Percentiles rank a stretch among this genome's conserved stretches.
Evolutionary conservation across 345 rosid species (phyloP).

Genomic region (Reutealis trisperma): DNA sequence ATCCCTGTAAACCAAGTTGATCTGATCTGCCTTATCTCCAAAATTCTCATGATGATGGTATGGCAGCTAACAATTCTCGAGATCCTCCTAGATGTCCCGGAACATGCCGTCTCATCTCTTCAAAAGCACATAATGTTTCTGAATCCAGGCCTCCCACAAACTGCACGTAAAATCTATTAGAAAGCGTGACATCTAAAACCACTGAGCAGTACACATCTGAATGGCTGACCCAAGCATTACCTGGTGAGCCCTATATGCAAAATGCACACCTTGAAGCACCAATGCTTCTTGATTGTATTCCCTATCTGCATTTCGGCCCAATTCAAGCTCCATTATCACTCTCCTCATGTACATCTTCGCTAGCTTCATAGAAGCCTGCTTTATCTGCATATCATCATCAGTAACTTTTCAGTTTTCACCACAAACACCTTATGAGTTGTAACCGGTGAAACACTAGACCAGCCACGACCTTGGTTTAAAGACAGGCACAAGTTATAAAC

Average conservation of each 20-base stretch:
- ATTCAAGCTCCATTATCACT: constrained; percentile 71
- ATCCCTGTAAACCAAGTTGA: neutral
- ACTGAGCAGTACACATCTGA: neutral
- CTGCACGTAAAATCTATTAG: constrained; percentile 32
- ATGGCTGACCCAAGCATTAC: constrained; percentile 32
- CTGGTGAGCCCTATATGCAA: constrained; percentile 82
- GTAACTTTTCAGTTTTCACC: neutral
- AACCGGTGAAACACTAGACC: neutral
- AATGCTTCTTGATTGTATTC: constrained; percentile 72
- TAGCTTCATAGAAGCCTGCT: constrained; percentile 66
- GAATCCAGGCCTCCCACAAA: constrained; percentile 89
- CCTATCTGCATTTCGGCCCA: constrained; percentile 51
- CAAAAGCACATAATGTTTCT: constrained; percentile 76
- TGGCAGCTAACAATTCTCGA: constrained; percentile 50
- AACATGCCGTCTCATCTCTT: constrained; percentile 73
- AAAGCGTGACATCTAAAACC: neutral
- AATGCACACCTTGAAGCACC: constrained; percentile 78
- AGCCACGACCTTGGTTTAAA: neutral
- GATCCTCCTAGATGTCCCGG: constrained; percentile 53
- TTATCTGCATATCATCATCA: constrained; percentile 52
- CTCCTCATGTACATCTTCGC: constrained; percentile 77
- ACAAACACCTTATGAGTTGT: neutral
- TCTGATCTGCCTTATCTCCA: neutral
- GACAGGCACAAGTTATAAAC: neutral
- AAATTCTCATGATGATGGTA: constrained; percentile 39